A percentile compares a stretch with the other conserved stretches of the same genome.
These are phyloP conservation scores for Penicillium thymicola DNA, from an alignment of 2,329 filamentous ascomycete species.

Conservation along the genomic window DNA sequence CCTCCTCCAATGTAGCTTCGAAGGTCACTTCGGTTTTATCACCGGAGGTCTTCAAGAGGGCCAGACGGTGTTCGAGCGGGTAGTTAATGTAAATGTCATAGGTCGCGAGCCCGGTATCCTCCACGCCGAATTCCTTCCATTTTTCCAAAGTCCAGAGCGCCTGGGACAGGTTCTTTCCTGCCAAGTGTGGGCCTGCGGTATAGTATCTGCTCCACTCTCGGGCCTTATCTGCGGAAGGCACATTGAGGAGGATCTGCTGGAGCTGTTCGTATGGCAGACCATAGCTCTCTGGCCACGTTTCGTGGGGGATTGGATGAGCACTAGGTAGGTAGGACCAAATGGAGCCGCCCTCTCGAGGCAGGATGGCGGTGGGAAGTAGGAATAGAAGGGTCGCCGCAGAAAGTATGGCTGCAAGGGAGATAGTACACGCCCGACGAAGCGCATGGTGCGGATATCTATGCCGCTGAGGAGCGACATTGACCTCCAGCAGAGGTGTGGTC, in stretches of 20 bases:
- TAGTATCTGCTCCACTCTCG: slow-evolving; percentile 77
- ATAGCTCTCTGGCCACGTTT: slow-evolving; percentile 41
- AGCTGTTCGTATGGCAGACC: slow-evolving; percentile 55
- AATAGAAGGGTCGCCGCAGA: slow-evolving; percentile 41
- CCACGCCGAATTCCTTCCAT: slow-evolving; percentile 69
- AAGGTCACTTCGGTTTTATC: slow-evolving; percentile 59
- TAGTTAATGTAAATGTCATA: slow-evolving; percentile 81
- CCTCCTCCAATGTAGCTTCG: slow-evolving; percentile 78
- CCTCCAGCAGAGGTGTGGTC: slow-evolving; percentile 43
- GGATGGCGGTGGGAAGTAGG: slow-evolving; percentile 38
- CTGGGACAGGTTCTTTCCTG: slow-evolving; percentile 74
- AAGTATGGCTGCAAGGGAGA: slow-evolving; percentile 39
- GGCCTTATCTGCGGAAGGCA: slow-evolving; percentile 54
- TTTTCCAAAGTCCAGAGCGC: slow-evolving; percentile 71
- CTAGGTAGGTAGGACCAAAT: slow-evolving; percentile 43
- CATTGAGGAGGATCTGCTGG: slow-evolving; percentile 52
- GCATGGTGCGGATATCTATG: slow-evolving; percentile 43
- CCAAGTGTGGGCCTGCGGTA: slow-evolving; percentile 70
- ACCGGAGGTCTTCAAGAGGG: slow-evolving; percentile 55
- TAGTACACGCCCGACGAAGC: slow-evolving; percentile 43
- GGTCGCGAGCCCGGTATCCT: slow-evolving; percentile 55
- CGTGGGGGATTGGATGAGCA: slow-evolving; percentile 36
- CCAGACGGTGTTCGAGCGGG: slow-evolving; percentile 66
- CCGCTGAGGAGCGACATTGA: slow-evolving; percentile 38
- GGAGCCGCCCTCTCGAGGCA: slow-evolving; percentile 38